phyloP scores from a whole-genome alignment of 2,329 filamentous ascomycete species.

The Aspergillus fumigatiaffinis region DNA sequence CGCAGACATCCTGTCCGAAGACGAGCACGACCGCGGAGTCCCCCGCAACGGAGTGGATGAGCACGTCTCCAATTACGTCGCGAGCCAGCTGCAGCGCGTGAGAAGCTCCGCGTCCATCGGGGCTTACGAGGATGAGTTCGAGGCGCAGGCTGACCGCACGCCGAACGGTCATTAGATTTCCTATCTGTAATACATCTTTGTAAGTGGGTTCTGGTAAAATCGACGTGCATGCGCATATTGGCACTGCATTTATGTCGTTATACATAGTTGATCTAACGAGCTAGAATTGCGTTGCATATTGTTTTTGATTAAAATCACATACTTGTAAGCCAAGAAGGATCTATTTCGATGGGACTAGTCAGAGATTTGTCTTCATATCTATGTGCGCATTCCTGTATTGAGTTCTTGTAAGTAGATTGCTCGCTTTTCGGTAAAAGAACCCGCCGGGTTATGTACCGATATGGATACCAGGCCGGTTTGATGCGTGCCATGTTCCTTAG shows the following conservation, averaged over 20 bases:
- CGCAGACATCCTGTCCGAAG: slow-evolving; percentile 37
- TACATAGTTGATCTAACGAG: background rate
- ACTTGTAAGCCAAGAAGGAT: background rate
- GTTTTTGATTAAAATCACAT: background rate
- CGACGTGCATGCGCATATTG: background rate
- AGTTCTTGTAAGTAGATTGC: too few relatives aligned
- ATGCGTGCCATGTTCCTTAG: background rate
- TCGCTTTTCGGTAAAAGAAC: too few relatives aligned
- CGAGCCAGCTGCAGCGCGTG: slow-evolving; percentile 72
- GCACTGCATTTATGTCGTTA: background rate
- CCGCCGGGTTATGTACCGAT: too few relatives aligned
- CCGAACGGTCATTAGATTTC: slow-evolving; percentile 21
- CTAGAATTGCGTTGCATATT: background rate
- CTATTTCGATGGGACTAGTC: background rate
- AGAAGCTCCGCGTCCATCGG: slow-evolving; percentile 53
- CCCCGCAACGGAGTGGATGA: slow-evolving; percentile 53
- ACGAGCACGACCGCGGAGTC: slow-evolving; percentile 42
- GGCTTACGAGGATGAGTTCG: slow-evolving; percentile 59
- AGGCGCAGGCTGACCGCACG: slow-evolving; percentile 50
- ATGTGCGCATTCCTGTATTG: too few relatives aligned
- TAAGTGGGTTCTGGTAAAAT: background rate
- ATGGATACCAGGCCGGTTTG: too few relatives aligned
- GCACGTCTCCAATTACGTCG: slow-evolving; percentile 77
- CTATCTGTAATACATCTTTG: background rate
- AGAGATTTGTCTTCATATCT: too few relatives aligned